Evolutionary conservation across 371 early-diverging fungal genomes (phyloP), one percentile per base, ranked within the genome.

Genomic region (Mortierella sp.): DNA sequence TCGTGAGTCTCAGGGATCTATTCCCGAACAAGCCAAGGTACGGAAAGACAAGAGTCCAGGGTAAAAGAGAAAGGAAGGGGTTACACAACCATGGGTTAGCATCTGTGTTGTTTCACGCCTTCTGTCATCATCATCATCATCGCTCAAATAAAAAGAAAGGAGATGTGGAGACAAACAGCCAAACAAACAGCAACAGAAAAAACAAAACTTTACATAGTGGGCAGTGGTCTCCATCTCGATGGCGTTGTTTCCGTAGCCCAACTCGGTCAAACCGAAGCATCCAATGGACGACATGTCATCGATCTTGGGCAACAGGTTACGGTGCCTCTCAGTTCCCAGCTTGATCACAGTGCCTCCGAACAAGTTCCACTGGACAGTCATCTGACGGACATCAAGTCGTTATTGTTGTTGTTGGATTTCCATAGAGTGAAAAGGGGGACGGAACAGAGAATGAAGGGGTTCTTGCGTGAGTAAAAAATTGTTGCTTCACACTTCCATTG

Each of bases 231-330:
- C 93, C 95, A 95, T 94, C 82, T 95, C 95, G 45, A 94, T 88
- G 65, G 95, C 95, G 74, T 95, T 95, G 84, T 95, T 95, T 24
- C 95, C 96, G 79, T 92, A 95, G 14, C 95, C 95, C 57, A 94
- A 78, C 88, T 95, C 95, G 58, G 95, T 95, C 76, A 95, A 78
- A 19, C 88, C 94, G 81, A 95, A 95, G 88, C 95, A 95, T 38
- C 96, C 96, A 72, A 93, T 89, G 48, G 90, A 87, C 6, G 89
- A 78, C 82, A 95, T 76, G 63, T 88, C 87, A 80, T 95, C 94
- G 63, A 93, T 89, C 42, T 89, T 90, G 38, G 88, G 79, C 26
- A 95, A 81, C 50, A 90, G 75, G 55, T 91, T 72, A 28, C 93
- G 92, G 81, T 95, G 96, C 48, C 94, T 89, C 80, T 95, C 90